Percentiles rank a stretch among this genome's conserved stretches.
These are phyloP conservation scores for Pinus albicaulis DNA, from an alignment of 75 land plant species.

Conservation along the genomic window DNA sequence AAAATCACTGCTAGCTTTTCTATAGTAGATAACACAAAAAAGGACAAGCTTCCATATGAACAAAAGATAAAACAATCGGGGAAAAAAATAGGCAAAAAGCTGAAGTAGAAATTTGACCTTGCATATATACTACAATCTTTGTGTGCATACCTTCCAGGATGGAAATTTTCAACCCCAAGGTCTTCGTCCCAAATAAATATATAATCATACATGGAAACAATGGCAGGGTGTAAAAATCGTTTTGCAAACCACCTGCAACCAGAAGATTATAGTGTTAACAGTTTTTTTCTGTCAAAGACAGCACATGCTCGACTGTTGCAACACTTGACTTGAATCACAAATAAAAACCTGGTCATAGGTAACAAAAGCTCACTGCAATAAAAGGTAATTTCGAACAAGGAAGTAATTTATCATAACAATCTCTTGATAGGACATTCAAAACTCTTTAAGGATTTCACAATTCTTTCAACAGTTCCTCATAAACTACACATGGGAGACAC, in stretches of 20 bases:
- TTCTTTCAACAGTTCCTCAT: background rate
- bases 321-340: background rate
- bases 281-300: background rate
- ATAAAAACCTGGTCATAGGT: background rate
- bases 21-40: background rate
- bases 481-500: background rate
- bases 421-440: background rate
- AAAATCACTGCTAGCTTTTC: background rate
- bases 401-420: background rate
- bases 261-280: background rate
- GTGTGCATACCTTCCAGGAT: constrained; percentile 74
- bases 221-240: constrained; percentile 91
- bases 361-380: background rate
- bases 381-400: background rate
- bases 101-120: too few species aligned
- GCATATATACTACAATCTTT: too few species aligned
- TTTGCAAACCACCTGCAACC: constrained; percentile 98
- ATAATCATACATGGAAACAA: constrained; percentile 85
- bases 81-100: too few species aligned
- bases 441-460: background rate
- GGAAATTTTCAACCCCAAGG: constrained; percentile 85
- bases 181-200: constrained; percentile 99
- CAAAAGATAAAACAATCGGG: too few species aligned
- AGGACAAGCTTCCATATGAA: too few species aligned
- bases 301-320: background rate